Base-by-base conservation (phyloP, 1,139 yeast species). In the Candida sp. region DNA sequence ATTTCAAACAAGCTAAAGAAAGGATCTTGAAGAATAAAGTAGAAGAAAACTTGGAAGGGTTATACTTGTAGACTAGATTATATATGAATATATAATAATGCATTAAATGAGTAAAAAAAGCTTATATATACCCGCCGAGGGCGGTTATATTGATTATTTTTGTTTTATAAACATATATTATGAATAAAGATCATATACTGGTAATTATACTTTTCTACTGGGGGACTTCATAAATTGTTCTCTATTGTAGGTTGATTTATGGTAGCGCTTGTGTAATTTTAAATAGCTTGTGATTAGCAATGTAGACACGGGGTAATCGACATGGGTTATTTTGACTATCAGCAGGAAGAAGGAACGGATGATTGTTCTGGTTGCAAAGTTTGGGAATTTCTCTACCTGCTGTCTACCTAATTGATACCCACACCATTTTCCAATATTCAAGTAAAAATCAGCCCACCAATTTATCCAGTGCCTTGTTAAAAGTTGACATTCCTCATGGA, bases 21-120 rank as follows among this genome's bases (percentile, higher is more conserved):
- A 82, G 98, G 57, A 97, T 95, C 43, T 79, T 95, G 81, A 95
- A 93, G 79, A 95, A 93, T 62, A 95, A 95, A 79, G 91, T 91
- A 45, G 99, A 93, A 66, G 98, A 93, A 71, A 91, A 90, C 58
- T 81, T 93, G 53, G 99, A 93, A 69, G 98, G 99, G 42, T 78
- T 93, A 56, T 93, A 93, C 68, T 77, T 90, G 75, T 90, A 51
- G 44, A 29, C 7, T 40, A 38, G 33, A 41, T 36, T 42, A 38
- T 32, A 32, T 12, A 32, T 2, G 6, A 32, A 32, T 32, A 32
- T 32, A 11, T 32, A 32, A 32, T 32, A 12, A 32, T 32, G 34
- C 34, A 32, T 32, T 11, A 25, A 25, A 8, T 25, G 29, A 25
- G 19, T 15, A 15, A 15, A 15, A 15, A 15, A 15, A 3, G 19